phyloP scores from a whole-genome alignment of 805 yeast species.

The Cyberlindnera lachancei region DNA sequence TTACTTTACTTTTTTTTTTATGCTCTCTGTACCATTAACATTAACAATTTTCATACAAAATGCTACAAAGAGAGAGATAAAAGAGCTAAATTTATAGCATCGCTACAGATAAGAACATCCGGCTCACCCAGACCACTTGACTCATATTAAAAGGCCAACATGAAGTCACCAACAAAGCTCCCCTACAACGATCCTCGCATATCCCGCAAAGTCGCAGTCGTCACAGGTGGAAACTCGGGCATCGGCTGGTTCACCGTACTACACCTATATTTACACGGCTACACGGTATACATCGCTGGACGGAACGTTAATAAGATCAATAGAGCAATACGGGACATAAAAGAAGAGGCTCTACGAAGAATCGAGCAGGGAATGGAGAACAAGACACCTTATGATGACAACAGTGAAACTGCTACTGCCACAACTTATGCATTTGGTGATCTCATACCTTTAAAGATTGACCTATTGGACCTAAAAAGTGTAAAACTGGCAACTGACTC shows the following conservation, averaged over 20 bases:
- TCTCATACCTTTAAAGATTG: slow-evolving; percentile 45
- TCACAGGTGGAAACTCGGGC: slow-evolving; percentile 80
- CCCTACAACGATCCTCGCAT: slow-evolving; percentile 55
- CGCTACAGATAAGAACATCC: too few species aligned
- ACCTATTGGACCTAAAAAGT: slow-evolving; percentile 36
- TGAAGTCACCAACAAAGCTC: slow-evolving; percentile 33
- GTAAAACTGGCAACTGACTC: slow-evolving; percentile 42
- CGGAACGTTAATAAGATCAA: slow-evolving; percentile 49
- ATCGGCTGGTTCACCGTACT: slow-evolving; percentile 72
- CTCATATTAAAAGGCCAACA: too few species aligned
- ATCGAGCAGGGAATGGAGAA: too few species aligned
- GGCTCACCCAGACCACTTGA: too few species aligned
- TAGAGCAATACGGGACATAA: slow-evolving; percentile 49
- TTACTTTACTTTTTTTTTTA: too few species aligned
- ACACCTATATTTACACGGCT: slow-evolving; percentile 75
- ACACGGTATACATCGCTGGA: slow-evolving; percentile 66
- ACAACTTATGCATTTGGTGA: slow-evolving; percentile 36
- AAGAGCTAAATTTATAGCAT: too few species aligned
- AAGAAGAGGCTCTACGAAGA: slow-evolving; percentile 39
- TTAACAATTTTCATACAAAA: too few species aligned
- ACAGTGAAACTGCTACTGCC: too few species aligned
- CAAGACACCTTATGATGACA: too few species aligned
- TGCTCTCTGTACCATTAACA: too few species aligned
- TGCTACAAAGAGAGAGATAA: too few species aligned
- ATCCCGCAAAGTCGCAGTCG: slow-evolving; percentile 57